Conservation (phyloP, 108 stramenopile species). For the Epithemia pelagica region DNA sequence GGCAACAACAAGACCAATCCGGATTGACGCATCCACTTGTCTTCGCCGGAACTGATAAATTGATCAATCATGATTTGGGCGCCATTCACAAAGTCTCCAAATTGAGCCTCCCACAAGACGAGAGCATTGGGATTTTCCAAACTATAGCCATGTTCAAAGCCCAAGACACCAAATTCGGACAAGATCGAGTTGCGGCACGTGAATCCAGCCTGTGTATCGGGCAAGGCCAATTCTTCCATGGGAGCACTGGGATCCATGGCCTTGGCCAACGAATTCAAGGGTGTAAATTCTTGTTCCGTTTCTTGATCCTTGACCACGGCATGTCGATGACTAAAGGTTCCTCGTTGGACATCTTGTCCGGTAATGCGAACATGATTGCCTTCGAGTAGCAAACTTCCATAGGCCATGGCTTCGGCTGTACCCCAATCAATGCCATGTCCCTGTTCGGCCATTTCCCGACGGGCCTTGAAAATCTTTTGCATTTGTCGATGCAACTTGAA, state of each 20-base stretch:
- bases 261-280: constrained; percentile 85
- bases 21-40: constrained; percentile 97
- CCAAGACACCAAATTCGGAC: constrained; percentile 95
- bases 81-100: constrained; percentile 98
- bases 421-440: constrained; percentile 98
- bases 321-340: constrained; percentile 96
- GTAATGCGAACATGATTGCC: constrained; percentile 97
- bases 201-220: constrained; percentile 88
- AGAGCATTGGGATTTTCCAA: constrained; percentile 96
- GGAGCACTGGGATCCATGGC: constrained; percentile 74
- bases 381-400: constrained; percentile 91
- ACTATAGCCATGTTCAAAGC: constrained; percentile 98
- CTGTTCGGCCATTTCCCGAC: constrained; percentile 66
- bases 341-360: constrained; percentile 98
- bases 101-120: constrained; percentile 98
- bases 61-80: constrained; percentile 99
- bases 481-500: constrained; percentile 93
- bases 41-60: constrained; percentile 96
- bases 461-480: constrained; percentile 84
- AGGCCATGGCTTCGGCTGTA: constrained; percentile 97
- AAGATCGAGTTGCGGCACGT: constrained; percentile 92
- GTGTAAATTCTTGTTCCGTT: constrained; percentile 86
- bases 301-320: constrained; percentile 95
- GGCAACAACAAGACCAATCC: constrained; percentile 94
- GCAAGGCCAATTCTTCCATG: constrained; percentile 56